Base-by-base conservation (phyloP, 208 protist genomes). In the Leishmania lainsoni region DNA sequence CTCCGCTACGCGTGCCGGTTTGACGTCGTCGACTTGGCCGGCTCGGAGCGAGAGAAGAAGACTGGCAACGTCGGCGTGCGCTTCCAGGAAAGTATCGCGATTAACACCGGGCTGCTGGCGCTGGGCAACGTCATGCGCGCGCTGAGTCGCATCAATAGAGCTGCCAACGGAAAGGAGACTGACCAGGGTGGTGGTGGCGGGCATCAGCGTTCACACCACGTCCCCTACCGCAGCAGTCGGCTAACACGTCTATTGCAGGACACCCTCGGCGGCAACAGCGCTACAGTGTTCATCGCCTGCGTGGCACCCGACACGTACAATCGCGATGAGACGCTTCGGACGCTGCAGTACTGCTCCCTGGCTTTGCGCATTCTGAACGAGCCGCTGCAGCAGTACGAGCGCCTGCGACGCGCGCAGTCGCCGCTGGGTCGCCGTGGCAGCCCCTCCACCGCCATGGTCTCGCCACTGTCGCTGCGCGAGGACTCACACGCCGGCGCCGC, bases 11-110 rank as follows among this genome's bases (percentile, higher is more conserved):
- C 86, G 51, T 99, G 80, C 58, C 74, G 98, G 70, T 76, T 99
- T 35, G 91, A 95, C 80, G 83, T 99, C 0, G 98, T 99, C 45
- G 98, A 99, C 82, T 90, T 99, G n/a, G 98, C 98, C 8, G 94
- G 94, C 4, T 95, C 91, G 9, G 94, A 97, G 84, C 85, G 91
- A 1, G 92, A 94, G 81, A 95, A 93, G 78, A 93, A 95, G 81
- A 96, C 94, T 35, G 81, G 87, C 48, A 96, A 96, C 75, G 89
- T 90, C 0, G 93, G 93, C 0, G 52, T 89, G 48, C 93, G 97
- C 10, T 92, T 99, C 56, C 94, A 98, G 86, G 97, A 99, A 80
- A 97, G 93, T 72, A 92, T 98, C 76, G 90, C 86, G 71, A 99
- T 99, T 87, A 98, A 98, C 87, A 90, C 88, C 0, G 96, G 94